Base-by-base conservation (phyloP, 1,284 basidiomycete species). In the Ceratobasidium papillatum region DNA sequence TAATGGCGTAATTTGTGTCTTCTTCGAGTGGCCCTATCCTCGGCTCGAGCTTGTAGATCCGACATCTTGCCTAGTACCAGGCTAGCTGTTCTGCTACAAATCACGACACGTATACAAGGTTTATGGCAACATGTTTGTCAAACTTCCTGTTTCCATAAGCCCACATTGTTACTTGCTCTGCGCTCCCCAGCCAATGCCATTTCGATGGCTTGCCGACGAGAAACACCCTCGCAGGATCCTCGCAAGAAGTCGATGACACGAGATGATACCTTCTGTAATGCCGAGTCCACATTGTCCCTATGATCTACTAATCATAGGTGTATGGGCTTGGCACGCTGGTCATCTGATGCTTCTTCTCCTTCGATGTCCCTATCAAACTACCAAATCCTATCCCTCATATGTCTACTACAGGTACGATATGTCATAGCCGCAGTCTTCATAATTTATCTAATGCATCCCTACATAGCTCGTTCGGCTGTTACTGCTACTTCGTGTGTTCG, bases 201-300 rank as follows among this genome's bases (percentile, higher is more conserved):
- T n/a, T n/a, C n/a, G n/a, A n/a, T n/a, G n/a, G 17, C 36, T 22
- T 52, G 58, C 38, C n/a, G 14, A 52, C 49, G 27, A 25, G 30
- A 47, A 34, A 49, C 5, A 34, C 52, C 22, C 51, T 59, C 66
- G 66, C 54, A 1, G 19, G 36, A 71, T 58, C 52, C 54, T 59
- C 66, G 66, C 66, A 59, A 56, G 54, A 71, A 71, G 41, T 43
- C n/a, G 3, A 19, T 3, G 17, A 25, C 54, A 71, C 54, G 54
- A 45, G 66, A 71, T 27, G 27, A 5, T 22, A 14, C 52, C 54
- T 71, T 17, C 14, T 36, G 1, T 19, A 54, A 54, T 43, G 52
- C 19, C 36, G 25, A 41, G 43, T 30, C 8, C 25, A 14, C 2
- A 27, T n/a, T 11, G 12, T 41, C 32, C 25, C 22, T 19, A 14